Conservation (phyloP, 1,284 basidiomycete species). For the Trichosporon ovoides region DNA sequence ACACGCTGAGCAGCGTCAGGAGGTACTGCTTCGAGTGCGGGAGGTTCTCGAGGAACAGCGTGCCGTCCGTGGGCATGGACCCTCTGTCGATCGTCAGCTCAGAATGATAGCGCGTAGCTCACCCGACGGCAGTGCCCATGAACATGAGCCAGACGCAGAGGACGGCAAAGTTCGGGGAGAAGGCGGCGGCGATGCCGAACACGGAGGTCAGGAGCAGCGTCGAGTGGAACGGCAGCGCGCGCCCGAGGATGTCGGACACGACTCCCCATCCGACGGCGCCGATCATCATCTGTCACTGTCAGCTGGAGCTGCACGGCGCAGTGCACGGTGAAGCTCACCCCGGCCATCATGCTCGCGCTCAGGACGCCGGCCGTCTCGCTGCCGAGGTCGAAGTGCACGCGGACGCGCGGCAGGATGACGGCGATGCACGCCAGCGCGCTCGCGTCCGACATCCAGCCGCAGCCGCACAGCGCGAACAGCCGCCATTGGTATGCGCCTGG, state of each 20-base stretch:
- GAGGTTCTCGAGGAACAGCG: conserved; percentile 87
- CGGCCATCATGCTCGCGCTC: conserved; percentile 41
- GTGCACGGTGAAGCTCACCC: conserved; percentile 56
- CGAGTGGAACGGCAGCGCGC: conserved; percentile 82
- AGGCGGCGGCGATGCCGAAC: conserved; percentile 78
- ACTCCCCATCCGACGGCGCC: conserved; percentile 90
- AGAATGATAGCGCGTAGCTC: no score
- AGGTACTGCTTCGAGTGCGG: conserved; percentile 86
- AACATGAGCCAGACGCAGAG: conserved; percentile 78
- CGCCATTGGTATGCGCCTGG: conserved; percentile 30
- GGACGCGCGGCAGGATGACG: conserved; percentile 86
- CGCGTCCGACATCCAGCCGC: conserved; percentile 60
- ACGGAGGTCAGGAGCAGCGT: conserved; percentile 84
- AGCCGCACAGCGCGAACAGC: conserved; percentile 60
- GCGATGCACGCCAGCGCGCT: conserved; percentile 53
- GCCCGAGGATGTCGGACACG: conserved; percentile 76
- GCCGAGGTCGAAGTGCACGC: conserved; percentile 66
- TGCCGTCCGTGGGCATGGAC: conserved; percentile 95
- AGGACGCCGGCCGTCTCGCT: conserved; percentile 36
- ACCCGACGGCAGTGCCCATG: conserved; percentile 76
- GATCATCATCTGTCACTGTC: conserved; percentile 76
- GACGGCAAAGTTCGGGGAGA: conserved; percentile 64
- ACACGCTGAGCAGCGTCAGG: conserved; percentile 89
- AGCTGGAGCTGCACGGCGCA: conserved; percentile 40
- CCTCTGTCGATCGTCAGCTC: conserved; percentile 41